These are phyloP conservation scores for Fusarium sp. DNA, from an alignment of 2,329 filamentous ascomycete species.

Conservation along the genomic window DNA sequence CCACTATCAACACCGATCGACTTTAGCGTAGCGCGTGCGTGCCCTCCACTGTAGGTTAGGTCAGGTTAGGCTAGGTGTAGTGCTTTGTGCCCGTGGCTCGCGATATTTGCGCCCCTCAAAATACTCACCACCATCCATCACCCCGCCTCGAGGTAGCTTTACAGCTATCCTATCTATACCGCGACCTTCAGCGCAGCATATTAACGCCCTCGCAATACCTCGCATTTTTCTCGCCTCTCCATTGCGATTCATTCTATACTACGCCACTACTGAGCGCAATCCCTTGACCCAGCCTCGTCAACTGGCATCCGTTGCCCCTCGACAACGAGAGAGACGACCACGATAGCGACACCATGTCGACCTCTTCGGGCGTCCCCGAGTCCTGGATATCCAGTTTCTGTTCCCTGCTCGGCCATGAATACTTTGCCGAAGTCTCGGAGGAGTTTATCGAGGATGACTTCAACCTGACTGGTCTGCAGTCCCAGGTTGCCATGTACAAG, in stretches of 20 bases:
- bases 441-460: conserved; percentile 99
- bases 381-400: conserved; percentile 99
- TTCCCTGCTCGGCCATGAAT: conserved; percentile 94
- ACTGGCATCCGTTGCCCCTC: conserved; percentile 23
- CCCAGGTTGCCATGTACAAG: conserved; percentile 98
- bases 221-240: neutral
- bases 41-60: conserved; percentile 12
- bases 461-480: conserved; percentile 94
- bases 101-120: conserved; percentile 41
- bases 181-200: conserved; percentile 23
- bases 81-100: conserved; percentile 18
- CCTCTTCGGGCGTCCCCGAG: conserved; percentile 74
- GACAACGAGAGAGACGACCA: conserved; percentile 11
- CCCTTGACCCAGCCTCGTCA: conserved; percentile 12
- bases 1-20: conserved; percentile 3
- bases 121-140: conserved; percentile 40
- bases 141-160: conserved; percentile 43
- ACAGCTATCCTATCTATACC: conserved; percentile 43
- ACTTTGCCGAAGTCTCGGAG: conserved; percentile 98
- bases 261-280: conserved; percentile 26
- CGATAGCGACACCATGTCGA: conserved; percentile 61
- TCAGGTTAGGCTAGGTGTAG: neutral
- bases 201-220: neutral
- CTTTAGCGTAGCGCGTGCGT: conserved; percentile 24
- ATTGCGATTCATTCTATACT: conserved; percentile 9